Evolutionary conservation across 768 basidiomycete species (phyloP).

Genomic region (Amanita subjunquillea): DNA sequence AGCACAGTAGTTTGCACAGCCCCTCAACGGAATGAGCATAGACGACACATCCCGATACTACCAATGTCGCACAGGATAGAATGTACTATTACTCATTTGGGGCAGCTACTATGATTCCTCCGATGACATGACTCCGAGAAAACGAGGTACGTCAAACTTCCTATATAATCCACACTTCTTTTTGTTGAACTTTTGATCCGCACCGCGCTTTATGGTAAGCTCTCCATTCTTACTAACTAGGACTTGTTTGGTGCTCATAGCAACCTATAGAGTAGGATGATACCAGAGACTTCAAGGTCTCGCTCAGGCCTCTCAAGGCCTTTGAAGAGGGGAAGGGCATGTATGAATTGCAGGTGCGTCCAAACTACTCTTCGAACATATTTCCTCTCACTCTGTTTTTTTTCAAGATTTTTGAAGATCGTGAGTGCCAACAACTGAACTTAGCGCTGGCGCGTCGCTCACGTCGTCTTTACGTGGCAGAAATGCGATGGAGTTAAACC

Average conservation of each 20-base stretch:
- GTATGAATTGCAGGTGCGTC: constrained; percentile 41
- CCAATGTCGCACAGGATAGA: not conserved
- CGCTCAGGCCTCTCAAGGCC: constrained; percentile 22
- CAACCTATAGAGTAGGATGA: not conserved
- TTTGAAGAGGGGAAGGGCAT: constrained; percentile 43
- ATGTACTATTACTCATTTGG: not conserved
- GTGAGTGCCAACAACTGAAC: constrained; percentile 19
- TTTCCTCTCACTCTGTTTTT: not conserved
- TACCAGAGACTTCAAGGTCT: constrained; percentile 5
- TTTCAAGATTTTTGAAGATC: constrained; percentile 38
- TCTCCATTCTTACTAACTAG: constrained; percentile 1
- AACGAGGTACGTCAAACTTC: not conserved
- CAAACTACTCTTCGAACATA: constrained; percentile 1
- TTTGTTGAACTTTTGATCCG: constrained; percentile 1
- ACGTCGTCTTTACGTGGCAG: constrained; percentile 14
- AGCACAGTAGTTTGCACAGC: not conserved
- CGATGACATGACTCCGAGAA: not conserved
- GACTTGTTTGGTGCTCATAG: constrained; percentile 1
- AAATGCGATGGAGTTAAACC: constrained; percentile 62
- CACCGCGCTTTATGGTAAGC: not conserved
- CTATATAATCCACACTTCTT: not conserved
- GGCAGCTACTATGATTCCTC: not conserved
- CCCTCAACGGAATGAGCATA: not conserved
- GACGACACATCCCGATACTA: not conserved
- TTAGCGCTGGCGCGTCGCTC: not conserved